A percentile compares a stretch with the other conserved stretches of the same genome.
Conservation (phyloP, 139 green algal genomes). For the Nannochloris sp. region DNA sequence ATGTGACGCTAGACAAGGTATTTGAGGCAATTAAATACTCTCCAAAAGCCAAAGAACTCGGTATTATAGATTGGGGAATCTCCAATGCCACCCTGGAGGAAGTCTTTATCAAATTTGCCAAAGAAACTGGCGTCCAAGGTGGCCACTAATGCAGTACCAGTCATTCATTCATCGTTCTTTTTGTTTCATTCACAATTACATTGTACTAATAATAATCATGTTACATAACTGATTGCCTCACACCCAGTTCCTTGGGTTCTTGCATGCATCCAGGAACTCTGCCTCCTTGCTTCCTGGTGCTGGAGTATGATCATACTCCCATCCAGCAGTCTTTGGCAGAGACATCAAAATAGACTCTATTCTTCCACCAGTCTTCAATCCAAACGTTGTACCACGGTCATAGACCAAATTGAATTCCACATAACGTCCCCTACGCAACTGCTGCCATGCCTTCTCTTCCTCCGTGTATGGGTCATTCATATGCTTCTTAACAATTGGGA, state of each 20-base stretch:
- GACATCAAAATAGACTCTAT: conserved; percentile 96
- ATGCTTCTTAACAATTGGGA: conserved; percentile 84
- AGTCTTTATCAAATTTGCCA: conserved; percentile 57
- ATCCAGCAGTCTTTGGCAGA: conserved; percentile 65
- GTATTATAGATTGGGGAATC: conserved; percentile 79
- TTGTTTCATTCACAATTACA: conserved; percentile 4
- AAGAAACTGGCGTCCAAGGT: conserved; percentile 24
- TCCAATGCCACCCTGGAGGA: conserved; percentile 90
- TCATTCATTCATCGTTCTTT: not conserved
- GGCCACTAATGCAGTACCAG: conserved; percentile 10
- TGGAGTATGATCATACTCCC: conserved; percentile 82
- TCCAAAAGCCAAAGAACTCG: conserved; percentile 20
- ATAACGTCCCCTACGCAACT: conserved; percentile 74
- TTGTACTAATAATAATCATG: not conserved
- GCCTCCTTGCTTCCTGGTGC: conserved; percentile 63
- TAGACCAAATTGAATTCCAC: conserved; percentile 99
- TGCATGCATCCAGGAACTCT: conserved; percentile 73
- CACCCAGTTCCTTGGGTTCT: conserved; percentile 51
- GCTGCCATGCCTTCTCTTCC: conserved; percentile 94
- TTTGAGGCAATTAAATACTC: conserved; percentile 51
- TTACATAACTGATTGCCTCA: not conserved
- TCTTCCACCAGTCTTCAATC: conserved; percentile 92
- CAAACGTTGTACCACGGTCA: conserved; percentile 96
- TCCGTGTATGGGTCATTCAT: conserved; percentile 81
- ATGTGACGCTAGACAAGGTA: conserved; percentile 41